Evolutionary conservation across 345 rosid genomes (phyloP).

Genomic region (Moringa oleifera): DNA sequence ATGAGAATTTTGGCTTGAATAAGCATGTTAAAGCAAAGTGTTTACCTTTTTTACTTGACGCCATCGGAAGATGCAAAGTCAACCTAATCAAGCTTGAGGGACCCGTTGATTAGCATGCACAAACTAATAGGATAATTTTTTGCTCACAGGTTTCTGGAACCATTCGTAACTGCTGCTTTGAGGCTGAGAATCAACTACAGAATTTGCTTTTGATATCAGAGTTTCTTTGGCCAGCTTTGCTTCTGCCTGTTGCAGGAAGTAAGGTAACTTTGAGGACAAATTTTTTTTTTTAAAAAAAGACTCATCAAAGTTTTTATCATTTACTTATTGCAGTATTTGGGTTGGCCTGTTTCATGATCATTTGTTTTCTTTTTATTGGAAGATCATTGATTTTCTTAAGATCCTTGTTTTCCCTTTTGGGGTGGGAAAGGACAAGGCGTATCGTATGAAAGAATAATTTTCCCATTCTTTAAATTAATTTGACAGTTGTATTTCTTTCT

Average conservation of each 20-base stretch:
- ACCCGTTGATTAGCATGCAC: background rate
- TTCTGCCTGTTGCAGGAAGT: constrained; percentile 88
- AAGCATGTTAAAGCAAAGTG: background rate
- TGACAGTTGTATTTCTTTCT: too few species aligned
- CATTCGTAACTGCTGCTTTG: constrained; percentile 83
- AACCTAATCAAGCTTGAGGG: background rate
- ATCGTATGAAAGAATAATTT: too few species aligned
- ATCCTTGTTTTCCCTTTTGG: too few species aligned
- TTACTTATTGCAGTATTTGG: background rate
- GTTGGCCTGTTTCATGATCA: too few species aligned
- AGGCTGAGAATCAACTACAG: constrained; percentile 81
- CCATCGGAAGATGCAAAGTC: too few species aligned
- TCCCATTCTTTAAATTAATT: too few species aligned
- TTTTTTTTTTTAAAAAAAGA: too few species aligned
- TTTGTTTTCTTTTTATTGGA: too few species aligned
- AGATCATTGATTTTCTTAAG: too few species aligned
- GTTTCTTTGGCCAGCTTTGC: constrained; percentile 92
- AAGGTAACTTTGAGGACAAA: constrained; percentile 38
- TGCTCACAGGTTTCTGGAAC: constrained; percentile 74
- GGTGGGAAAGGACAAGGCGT: too few species aligned
- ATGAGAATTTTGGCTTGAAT: constrained; percentile 1
- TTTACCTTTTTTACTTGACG: background rate
- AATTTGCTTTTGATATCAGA: constrained; percentile 78
- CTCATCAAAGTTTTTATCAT: background rate
- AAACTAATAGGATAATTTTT: constrained; percentile 2